These are phyloP conservation scores for Aureobasidium sp. DNA, from an alignment of 2,329 filamentous ascomycete genomes.

Conservation along the genomic window DNA sequence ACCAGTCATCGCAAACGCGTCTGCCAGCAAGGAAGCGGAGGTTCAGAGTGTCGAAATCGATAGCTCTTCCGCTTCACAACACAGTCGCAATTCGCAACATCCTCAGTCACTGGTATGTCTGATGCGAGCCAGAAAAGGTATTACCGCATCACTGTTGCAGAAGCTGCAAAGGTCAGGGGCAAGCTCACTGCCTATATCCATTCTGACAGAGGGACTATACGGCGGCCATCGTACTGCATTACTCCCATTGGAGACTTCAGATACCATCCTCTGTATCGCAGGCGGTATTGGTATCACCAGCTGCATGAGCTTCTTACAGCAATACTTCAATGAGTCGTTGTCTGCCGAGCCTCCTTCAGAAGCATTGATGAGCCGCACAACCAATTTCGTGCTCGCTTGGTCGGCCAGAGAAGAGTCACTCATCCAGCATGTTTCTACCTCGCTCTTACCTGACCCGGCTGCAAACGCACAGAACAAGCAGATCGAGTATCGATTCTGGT, in stretches of 20 bases:
- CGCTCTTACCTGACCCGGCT: slow-evolving; percentile 22
- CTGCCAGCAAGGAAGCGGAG: neutral
- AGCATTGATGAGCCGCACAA: neutral
- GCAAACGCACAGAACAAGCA: slow-evolving; percentile 19
- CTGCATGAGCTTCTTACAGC: neutral
- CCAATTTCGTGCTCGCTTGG: neutral
- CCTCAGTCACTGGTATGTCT: slow-evolving; percentile 28
- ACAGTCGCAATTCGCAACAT: slow-evolving; percentile 3
- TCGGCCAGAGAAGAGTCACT: neutral
- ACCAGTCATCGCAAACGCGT: neutral
- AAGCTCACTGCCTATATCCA: slow-evolving; percentile 22
- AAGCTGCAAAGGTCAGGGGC: neutral
- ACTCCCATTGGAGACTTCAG: slow-evolving; percentile 20
- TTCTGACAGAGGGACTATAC: slow-evolving; percentile 38
- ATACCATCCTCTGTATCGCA: slow-evolving; percentile 36
- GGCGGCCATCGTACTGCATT: slow-evolving; percentile 18
- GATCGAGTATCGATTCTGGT: slow-evolving; percentile 1
- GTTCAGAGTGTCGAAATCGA: neutral
- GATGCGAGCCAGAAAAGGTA: slow-evolving; percentile 31
- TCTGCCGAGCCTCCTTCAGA: neutral
- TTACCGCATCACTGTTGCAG: slow-evolving; percentile 29
- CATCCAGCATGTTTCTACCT: slow-evolving; percentile 31
- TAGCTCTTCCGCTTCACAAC: neutral
- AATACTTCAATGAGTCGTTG: neutral
- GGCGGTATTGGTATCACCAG: slow-evolving; percentile 47